Conservation (phyloP, 257 asterid genomes). For the Thymus mandschuricus region DNA sequence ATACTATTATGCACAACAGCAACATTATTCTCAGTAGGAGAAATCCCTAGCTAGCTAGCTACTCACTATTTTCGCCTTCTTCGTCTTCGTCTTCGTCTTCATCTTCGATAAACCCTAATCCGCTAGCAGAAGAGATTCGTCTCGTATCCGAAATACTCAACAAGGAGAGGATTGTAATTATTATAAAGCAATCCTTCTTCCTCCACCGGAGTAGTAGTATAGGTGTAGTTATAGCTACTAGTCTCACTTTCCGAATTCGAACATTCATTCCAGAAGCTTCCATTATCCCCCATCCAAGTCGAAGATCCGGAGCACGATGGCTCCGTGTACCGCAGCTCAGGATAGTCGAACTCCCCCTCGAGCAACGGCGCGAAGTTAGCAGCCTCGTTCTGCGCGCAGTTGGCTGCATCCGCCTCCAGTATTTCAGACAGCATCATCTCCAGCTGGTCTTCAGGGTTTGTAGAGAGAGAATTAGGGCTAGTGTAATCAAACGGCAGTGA, state of each 20-base stretch:
- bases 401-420: not conserved
- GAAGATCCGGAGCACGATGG: conserved; percentile 35
- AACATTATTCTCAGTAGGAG: not conserved
- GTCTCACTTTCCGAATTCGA: conserved; percentile 15
- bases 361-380: conserved; percentile 4
- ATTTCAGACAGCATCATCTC: conserved; percentile 19
- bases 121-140: conserved; percentile 25
- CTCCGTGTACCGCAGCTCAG: conserved; percentile 24
- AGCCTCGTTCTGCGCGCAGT: too few relatives aligned
- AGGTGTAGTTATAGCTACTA: conserved; percentile 2
- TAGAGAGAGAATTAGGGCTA: not conserved
- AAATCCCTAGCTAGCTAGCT: not conserved
- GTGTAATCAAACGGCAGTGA: too few relatives aligned
- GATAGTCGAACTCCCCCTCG: conserved; percentile 26
- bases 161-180: conserved; percentile 26
- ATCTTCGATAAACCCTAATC: not conserved
- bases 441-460: not conserved
- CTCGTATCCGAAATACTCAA: conserved; percentile 26
- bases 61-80: too few relatives aligned
- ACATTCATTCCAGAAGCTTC: conserved; percentile 23
- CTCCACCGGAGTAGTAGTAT: not conserved
- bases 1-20: not conserved
- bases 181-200: conserved; percentile 12
- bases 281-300: conserved; percentile 26
- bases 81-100: not conserved